Base-by-base conservation (phyloP, 352 stramenopile species). In the Phytophthora pinifolia region DNA sequence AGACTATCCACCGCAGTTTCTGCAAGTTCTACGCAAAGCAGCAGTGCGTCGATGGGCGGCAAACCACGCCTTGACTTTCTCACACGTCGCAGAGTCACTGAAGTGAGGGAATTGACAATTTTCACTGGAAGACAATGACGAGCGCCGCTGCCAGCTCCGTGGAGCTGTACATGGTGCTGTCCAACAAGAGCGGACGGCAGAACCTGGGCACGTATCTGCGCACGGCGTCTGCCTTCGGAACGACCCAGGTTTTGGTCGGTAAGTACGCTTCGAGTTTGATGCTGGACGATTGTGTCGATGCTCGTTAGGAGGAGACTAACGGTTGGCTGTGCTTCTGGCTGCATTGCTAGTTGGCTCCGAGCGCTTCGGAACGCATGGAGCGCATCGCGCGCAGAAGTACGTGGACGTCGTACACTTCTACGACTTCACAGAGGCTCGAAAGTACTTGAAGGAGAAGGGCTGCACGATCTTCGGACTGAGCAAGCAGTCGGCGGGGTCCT, bases 151-250 rank as follows among this genome's bases (percentile, higher is more conserved):
- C 25, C 34, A 52, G 29, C 44, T 54, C 36, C 22, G 60, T 55
- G 18, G 74, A 77, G 65, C 66, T 89, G 46, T 92, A 86, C 62
- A 54, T 90, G 39, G 77, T 92, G 52, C 58, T 89, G 46, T 89
- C 76, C 30, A 92, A 92, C 62, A 68, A 76, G 46, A 88, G 66
- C 49, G 77, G 77, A 14, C 70, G 78, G 12, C 77, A 90, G 63
- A 92, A 92, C 56, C 62, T 92, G 13, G 82, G 82, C 54, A 92
- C 79, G 59, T 92, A 80, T 50, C 51, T 92, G 50, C 77, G 82
- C 51, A 92, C 82, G 4, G 79, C 77, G 8, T 87, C 76, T 12
- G 82, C 82, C 27, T 92, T 92, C 35, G 79, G 82, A 14, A 67
- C 78, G 36, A 81, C 67, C 15, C 79, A 92, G 62, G 74, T 92